Evolutionary conservation across 2,329 filamentous ascomycete genomes (phyloP).

Genomic region (Penicillium thymicola): DNA sequence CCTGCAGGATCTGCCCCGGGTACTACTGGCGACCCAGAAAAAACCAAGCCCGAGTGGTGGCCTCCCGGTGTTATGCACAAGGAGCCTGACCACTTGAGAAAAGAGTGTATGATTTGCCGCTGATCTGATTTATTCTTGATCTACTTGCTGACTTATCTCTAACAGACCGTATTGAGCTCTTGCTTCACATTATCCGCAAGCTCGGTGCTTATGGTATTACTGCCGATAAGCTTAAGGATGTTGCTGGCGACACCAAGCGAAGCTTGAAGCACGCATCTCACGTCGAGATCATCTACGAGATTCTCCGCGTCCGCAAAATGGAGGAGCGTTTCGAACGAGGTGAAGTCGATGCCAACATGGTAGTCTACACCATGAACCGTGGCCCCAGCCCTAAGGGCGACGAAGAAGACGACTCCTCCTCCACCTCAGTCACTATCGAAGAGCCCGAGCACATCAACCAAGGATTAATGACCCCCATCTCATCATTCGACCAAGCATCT

Average conservation of each 20-base stretch:
- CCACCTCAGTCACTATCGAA: constrained; percentile 22
- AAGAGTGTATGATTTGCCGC: constrained; percentile 39
- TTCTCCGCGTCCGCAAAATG: constrained; percentile 40
- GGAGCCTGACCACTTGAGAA: constrained; percentile 49
- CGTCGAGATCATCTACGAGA: constrained; percentile 40
- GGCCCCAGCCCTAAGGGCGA: constrained; percentile 33
- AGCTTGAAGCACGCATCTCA: constrained; percentile 36
- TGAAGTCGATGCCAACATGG: constrained; percentile 38
- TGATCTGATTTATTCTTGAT: not conserved
- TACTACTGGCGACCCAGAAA: constrained; percentile 41
- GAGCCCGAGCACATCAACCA: constrained; percentile 30
- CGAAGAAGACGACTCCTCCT: constrained; percentile 31
- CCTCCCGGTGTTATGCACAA: constrained; percentile 45
- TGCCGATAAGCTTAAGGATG: constrained; percentile 39
- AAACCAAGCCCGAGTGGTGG: constrained; percentile 47
- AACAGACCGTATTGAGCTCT: constrained; percentile 36
- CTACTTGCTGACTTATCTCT: not conserved
- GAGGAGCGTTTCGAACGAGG: constrained; percentile 42
- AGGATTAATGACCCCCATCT: constrained; percentile 25
- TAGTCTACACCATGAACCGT: constrained; percentile 39
- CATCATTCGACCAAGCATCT: constrained; percentile 23
- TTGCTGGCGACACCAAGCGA: constrained; percentile 40
- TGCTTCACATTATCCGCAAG: constrained; percentile 42
- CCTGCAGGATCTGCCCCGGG: constrained; percentile 34
- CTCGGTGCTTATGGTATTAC: constrained; percentile 36